Conservation (phyloP, 1,284 basidiomycete genomes). For the Ganoderma resinaceum region DNA sequence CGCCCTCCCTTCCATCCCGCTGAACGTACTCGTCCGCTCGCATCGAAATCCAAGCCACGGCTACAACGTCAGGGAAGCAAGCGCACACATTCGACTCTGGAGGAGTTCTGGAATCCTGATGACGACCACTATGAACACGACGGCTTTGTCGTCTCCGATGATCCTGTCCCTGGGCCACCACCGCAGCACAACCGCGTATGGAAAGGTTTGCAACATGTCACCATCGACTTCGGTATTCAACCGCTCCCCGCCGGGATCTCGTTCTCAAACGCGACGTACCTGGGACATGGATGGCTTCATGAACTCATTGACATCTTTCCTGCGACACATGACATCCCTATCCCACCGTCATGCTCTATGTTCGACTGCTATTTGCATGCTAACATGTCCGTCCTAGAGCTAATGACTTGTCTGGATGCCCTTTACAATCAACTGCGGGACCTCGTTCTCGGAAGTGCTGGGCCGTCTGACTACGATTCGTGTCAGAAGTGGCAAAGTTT, state of each 20-base stretch:
- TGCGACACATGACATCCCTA: slow-evolving; percentile 12
- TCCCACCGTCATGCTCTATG: slow-evolving; percentile 23
- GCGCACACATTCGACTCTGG: slow-evolving; percentile 18
- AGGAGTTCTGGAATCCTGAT: slow-evolving; percentile 23
- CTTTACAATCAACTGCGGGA: slow-evolving; percentile 33
- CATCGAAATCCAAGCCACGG: slow-evolving; percentile 7
- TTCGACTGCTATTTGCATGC: slow-evolving; percentile 30
- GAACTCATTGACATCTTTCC: slow-evolving; percentile 46
- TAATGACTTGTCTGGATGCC: slow-evolving; percentile 31
- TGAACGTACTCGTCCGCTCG: background rate
- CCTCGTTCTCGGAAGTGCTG: slow-evolving; percentile 48
- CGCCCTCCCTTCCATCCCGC: background rate
- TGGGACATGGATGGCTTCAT: slow-evolving; percentile 62
- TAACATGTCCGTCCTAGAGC: slow-evolving; percentile 32
- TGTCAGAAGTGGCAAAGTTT: slow-evolving; percentile 35
- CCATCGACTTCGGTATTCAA: slow-evolving; percentile 56
- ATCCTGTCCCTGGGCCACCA: background rate
- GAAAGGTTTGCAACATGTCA: slow-evolving; percentile 36
- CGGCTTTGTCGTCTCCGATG: slow-evolving; percentile 20
- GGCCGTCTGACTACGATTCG: slow-evolving; percentile 44
- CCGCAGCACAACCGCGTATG: slow-evolving; percentile 17
- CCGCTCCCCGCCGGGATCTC: slow-evolving; percentile 57
- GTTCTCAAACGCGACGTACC: slow-evolving; percentile 57
- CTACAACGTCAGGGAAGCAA: background rate
- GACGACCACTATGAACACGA: slow-evolving; percentile 17